Percentiles rank a stretch among this genome's conserved stretches.
phyloP scores from a whole-genome alignment of 176 grass and related monocot genomes.

The Carex scoparia region DNA sequence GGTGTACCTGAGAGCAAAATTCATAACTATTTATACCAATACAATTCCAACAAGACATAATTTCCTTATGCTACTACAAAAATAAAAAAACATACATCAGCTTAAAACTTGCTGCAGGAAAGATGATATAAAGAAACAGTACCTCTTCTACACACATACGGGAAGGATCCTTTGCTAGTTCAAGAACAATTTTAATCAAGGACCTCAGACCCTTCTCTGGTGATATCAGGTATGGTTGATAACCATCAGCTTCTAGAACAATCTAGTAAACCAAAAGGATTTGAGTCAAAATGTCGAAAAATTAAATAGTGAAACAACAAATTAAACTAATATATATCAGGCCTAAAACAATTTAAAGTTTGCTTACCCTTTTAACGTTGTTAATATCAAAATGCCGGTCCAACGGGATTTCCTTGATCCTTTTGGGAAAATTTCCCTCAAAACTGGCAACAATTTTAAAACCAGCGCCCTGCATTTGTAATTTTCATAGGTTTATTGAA shows the following conservation, averaged over 20 bases:
- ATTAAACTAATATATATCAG: not conserved
- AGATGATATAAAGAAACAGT: conserved; percentile 19
- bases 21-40: not conserved
- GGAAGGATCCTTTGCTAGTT: conserved; percentile 82
- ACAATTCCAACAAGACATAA: conserved; percentile 23
- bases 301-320: conserved; percentile 7
- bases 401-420: conserved; percentile 68
- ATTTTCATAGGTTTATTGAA: not conserved
- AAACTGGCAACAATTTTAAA: conserved; percentile 90
- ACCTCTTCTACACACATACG: conserved; percentile 84
- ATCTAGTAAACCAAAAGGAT: conserved; percentile 39
- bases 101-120: not conserved
- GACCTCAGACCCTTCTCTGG: conserved; percentile 73
- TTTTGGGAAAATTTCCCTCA: conserved; percentile 74
- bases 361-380: conserved; percentile 87
- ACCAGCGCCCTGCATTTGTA: conserved; percentile 45
- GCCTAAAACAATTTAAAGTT: not conserved
- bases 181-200: conserved; percentile 73
- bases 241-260: conserved; percentile 83
- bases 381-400: conserved; percentile 95
- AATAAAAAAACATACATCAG: not conserved
- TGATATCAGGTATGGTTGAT: conserved; percentile 83
- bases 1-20: conserved; percentile 48
- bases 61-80: not conserved
- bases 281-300: conserved; percentile 13